Evolutionary conservation across 306 rosid species (phyloP).

Genomic region (Macrotyloma uniflorum): DNA sequence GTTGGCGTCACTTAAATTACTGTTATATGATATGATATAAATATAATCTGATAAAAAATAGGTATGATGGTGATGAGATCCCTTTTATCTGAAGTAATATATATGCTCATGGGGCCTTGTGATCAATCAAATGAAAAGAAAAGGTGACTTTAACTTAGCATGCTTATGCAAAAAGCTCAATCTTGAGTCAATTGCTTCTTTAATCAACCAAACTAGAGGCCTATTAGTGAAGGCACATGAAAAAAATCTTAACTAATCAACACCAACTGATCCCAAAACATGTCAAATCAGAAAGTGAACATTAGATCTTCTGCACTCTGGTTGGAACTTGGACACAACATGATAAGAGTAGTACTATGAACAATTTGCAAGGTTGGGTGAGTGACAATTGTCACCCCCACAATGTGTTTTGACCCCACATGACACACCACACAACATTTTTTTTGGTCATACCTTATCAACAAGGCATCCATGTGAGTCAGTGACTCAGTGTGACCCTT

Average conservation of each 20-base stretch:
- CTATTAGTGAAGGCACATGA: constrained; percentile 29
- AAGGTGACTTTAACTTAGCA: constrained; percentile 29
- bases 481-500: constrained; percentile 41
- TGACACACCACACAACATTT: neutral
- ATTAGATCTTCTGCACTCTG: constrained; percentile 55
- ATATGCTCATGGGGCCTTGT: constrained; percentile 25
- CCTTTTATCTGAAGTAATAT: constrained; percentile 25
- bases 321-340: constrained; percentile 34
- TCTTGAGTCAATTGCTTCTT: constrained; percentile 50
- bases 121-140: constrained; percentile 30
- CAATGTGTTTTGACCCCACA: constrained; percentile 43
- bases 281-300: constrained; percentile 69
- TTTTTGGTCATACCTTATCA: constrained; percentile 45
- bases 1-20: constrained; percentile 25
- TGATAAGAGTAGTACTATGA: constrained; percentile 35
- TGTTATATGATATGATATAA: constrained; percentile 10
- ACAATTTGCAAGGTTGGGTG: constrained; percentile 42
- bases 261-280: constrained; percentile 37
- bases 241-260: constrained; percentile 42
- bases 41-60: constrained; percentile 21
- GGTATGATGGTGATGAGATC: constrained; percentile 32
- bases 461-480: constrained; percentile 26
- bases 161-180: constrained; percentile 40
- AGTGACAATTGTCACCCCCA: constrained; percentile 45
- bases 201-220: constrained; percentile 34